Conservation (phyloP, 169 alveolate genomes). For the Cryptosporidium parvum region DNA sequence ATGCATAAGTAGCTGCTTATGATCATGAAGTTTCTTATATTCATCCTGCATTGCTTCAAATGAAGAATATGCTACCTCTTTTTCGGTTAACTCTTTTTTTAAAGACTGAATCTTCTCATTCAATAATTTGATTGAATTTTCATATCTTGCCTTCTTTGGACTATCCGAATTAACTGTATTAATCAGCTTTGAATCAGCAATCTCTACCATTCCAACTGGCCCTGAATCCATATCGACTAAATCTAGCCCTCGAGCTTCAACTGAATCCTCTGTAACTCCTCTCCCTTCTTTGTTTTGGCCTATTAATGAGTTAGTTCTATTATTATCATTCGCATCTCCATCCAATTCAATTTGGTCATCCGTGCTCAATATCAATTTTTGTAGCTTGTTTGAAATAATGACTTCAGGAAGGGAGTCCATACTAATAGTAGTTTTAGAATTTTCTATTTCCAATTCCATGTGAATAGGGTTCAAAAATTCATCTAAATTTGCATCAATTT, state of each 20-base stretch:
- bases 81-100: conserved; percentile 32
- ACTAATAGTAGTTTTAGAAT: neutral
- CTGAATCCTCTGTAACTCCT: neutral
- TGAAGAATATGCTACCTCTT: conserved; percentile 24
- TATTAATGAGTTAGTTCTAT: neutral
- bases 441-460: neutral
- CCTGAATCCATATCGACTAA: neutral
- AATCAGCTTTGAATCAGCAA: neutral
- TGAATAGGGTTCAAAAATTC: conserved; percentile 33
- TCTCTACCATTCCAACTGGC: neutral
- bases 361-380: neutral
- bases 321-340: neutral
- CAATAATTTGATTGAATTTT: conserved; percentile 4
- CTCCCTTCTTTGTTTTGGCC: neutral
- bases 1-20: conserved; percentile 44
- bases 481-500: conserved; percentile 42
- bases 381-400: neutral
- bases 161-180: conserved; percentile 13
- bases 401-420: neutral
- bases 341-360: conserved; percentile 7
- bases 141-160: conserved; percentile 42
- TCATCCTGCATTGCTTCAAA: conserved; percentile 30
- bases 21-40: conserved; percentile 56
- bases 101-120: conserved; percentile 43
- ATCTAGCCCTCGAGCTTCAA: neutral